These are phyloP conservation scores for Inonotus hispidus DNA, from an alignment of 1,284 basidiomycete genomes.

Conservation along the genomic window DNA sequence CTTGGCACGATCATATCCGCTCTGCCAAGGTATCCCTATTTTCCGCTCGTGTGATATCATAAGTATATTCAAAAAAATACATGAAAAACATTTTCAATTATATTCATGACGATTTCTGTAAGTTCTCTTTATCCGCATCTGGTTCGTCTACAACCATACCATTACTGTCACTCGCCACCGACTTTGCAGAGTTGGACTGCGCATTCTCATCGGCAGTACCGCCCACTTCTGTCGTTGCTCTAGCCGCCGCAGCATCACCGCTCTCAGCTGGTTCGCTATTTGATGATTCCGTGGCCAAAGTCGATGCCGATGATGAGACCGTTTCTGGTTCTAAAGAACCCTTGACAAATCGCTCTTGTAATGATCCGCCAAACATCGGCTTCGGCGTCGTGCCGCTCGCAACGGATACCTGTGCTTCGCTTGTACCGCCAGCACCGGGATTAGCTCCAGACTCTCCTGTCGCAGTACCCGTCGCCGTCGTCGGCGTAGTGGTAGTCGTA, in stretches of 20 bases:
- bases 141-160: constrained; percentile 44
- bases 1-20: background rate
- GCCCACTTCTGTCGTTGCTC: no score
- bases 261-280: background rate
- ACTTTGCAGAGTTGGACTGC: background rate
- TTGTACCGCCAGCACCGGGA: background rate
- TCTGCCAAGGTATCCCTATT: background rate
- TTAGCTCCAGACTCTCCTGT: background rate
- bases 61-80: background rate
- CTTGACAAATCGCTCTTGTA: constrained; percentile 64
- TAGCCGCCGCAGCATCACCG: background rate
- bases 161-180: constrained; percentile 24
- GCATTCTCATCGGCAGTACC: no score
- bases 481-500: constrained; percentile 39
- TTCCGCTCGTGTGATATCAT: background rate
- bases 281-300: background rate
- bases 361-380: constrained; percentile 47
- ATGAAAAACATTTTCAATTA: background rate
- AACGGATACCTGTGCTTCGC: background rate
- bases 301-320: background rate
- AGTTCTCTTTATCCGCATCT: constrained; percentile 56
- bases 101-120: background rate
- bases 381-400: constrained; percentile 30
- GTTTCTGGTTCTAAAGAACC: constrained; percentile 11
- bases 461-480: background rate